Percentiles rank a stretch among this genome's conserved stretches.
phyloP scores from a whole-genome alignment of 257 asterid species.

The Solanum medicagineum region DNA sequence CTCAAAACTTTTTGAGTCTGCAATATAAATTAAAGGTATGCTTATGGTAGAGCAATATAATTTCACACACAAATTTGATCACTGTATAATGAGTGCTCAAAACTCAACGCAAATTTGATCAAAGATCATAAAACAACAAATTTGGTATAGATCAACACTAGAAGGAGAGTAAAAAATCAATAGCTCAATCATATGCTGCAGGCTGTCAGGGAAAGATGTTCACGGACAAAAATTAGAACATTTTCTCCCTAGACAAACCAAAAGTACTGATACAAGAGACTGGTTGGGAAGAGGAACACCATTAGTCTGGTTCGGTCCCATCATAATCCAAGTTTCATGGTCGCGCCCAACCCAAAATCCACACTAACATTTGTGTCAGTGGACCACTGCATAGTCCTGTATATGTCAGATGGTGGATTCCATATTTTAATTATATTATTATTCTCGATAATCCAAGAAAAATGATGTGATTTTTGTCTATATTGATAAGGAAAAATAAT shows the following conservation, averaged over 20 bases:
- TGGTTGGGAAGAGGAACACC: not conserved
- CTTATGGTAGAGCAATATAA: not conserved
- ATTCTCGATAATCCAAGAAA: not conserved
- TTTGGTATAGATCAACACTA: not conserved
- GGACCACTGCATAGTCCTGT: not conserved
- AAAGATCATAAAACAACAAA: not conserved
- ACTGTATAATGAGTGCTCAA: not conserved
- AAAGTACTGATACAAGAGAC: not conserved
- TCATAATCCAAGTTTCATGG: not conserved
- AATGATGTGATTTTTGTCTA: not conserved
- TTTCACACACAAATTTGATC: not conserved
- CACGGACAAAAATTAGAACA: not conserved
- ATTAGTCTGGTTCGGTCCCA: not conserved
- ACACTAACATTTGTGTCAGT: not conserved
- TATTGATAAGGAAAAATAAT: not conserved
- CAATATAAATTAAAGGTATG: not conserved
- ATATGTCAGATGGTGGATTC: not conserved
- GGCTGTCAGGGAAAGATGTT: not conserved
- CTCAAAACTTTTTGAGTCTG: constrained; percentile 48
- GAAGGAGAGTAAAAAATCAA: not conserved
- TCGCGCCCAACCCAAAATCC: not conserved
- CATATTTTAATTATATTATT: not conserved
- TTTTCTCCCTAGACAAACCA: not conserved
- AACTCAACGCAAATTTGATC: not conserved
- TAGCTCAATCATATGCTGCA: not conserved